Conservation (phyloP, 306 rosid species). For the Biancaea sappan region DNA sequence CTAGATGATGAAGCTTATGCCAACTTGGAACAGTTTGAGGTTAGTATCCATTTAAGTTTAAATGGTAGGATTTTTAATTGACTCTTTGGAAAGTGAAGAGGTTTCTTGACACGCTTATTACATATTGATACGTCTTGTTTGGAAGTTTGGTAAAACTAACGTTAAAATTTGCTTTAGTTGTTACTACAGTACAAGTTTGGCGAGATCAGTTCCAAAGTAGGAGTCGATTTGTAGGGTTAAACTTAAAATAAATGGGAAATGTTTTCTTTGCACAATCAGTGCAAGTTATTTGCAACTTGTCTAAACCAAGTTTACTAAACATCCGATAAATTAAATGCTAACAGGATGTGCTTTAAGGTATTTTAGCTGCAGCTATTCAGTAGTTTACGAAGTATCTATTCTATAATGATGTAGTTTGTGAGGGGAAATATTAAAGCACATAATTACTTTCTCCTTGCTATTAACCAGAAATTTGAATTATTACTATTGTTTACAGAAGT, state of each 20-base stretch:
- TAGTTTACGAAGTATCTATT: not conserved
- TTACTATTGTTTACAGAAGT: not conserved
- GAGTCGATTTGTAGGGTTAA: not conserved
- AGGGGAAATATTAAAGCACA: not conserved
- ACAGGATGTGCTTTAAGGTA: not conserved
- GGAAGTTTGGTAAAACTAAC: not conserved
- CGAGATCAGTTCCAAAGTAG: not conserved
- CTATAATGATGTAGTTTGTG: not conserved
- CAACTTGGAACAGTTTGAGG: constrained; percentile 71
- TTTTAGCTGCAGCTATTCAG: not conserved
- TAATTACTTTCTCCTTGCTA: not conserved
- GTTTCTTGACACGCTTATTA: not conserved
- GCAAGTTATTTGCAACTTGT: not conserved
- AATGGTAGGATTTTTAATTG: not conserved
- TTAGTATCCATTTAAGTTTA: constrained; percentile 26
- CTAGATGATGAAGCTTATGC: constrained; percentile 50
- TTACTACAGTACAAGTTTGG: not conserved
- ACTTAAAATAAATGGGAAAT: not conserved
- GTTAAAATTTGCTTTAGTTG: not conserved
- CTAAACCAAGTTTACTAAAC: not conserved
- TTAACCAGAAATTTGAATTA: not conserved
- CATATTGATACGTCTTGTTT: not conserved
- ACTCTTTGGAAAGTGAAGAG: not conserved
- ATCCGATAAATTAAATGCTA: no score
- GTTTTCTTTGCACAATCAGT: not conserved